Conservation (phyloP, 1,139 yeast genomes). For the Geotrichum aggregatum region DNA sequence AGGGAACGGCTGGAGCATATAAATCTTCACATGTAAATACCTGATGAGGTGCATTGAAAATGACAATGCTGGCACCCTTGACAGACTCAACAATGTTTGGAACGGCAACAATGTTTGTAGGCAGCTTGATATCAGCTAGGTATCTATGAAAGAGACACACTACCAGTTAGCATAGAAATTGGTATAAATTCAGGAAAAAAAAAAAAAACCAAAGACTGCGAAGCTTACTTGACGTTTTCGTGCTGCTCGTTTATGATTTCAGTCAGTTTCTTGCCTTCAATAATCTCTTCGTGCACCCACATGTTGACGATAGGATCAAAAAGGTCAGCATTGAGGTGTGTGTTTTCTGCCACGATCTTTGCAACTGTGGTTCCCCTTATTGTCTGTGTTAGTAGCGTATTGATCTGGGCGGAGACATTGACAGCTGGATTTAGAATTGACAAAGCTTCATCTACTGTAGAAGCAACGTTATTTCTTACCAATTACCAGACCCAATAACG, state of each 20-base stretch:
- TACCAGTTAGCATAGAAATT: not conserved
- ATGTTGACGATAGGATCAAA: constrained; percentile 69
- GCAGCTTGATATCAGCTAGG: constrained; percentile 75
- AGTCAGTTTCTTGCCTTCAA: constrained; percentile 63
- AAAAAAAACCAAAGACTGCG: constrained; percentile 29
- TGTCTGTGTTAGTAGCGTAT: not conserved
- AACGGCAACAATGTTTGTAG: constrained; percentile 74
- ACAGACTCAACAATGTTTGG: constrained; percentile 76
- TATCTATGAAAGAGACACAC: constrained; percentile 35
- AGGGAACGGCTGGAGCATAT: not conserved
- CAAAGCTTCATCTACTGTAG: not conserved
- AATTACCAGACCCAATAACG: constrained; percentile 45
- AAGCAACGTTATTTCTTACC: constrained; percentile 29
- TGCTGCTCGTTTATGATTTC: constrained; percentile 82
- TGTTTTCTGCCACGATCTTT: constrained; percentile 84
- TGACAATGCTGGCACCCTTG: constrained; percentile 70
- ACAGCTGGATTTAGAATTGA: no score
- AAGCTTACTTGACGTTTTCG: constrained; percentile 68
- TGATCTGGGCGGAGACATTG: no score
- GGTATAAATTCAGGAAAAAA: not conserved
- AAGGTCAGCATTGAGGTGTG: constrained; percentile 60
- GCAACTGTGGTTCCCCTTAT: constrained; percentile 87
- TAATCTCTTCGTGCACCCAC: constrained; percentile 90
- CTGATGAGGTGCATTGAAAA: constrained; percentile 93
- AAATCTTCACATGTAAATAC: constrained; percentile 20